phyloP scores from a whole-genome alignment of 305 asterid species.

The Rubia tinctorum region DNA sequence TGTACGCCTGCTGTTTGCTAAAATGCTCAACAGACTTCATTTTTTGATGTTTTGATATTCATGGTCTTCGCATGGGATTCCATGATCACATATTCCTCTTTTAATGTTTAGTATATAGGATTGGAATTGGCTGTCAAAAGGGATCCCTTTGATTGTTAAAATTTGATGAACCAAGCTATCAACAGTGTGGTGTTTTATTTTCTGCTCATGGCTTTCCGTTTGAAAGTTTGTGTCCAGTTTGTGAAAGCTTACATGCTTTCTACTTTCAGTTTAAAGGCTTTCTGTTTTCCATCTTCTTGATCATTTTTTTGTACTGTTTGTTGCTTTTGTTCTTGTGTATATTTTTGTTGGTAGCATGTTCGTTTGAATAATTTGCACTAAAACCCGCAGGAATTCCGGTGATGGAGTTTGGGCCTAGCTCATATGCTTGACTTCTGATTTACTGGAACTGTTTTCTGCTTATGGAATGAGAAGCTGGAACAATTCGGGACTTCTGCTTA shows the following conservation, averaged over 20 bases:
- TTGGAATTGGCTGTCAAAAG: not conserved
- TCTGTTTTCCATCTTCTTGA: not conserved
- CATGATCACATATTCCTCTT: not conserved
- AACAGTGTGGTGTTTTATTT: too few species aligned
- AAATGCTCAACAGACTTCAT: constrained; percentile 1
- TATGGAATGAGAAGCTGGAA: not conserved
- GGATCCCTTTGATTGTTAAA: not conserved
- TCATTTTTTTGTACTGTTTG: not conserved
- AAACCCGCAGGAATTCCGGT: not conserved
- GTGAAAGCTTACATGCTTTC: not conserved
- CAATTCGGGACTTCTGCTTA: not conserved
- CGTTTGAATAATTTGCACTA: not conserved
- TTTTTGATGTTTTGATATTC: not conserved
- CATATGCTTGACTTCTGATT: not conserved
- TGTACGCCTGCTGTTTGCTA: not conserved
- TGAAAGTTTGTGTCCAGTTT: not conserved
- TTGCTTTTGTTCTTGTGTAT: not conserved
- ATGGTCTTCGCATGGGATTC: not conserved
- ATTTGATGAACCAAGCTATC: not conserved
- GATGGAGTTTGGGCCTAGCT: not conserved
- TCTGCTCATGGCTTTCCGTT: not conserved
- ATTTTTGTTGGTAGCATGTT: not conserved
- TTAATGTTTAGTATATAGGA: not conserved
- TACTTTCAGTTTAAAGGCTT: not conserved
- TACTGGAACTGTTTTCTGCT: not conserved